Evolutionary conservation across 2,329 filamentous ascomycete species (phyloP), one percentile per base, ranked within the genome.

Genomic region (Penicillium brasilianum): DNA sequence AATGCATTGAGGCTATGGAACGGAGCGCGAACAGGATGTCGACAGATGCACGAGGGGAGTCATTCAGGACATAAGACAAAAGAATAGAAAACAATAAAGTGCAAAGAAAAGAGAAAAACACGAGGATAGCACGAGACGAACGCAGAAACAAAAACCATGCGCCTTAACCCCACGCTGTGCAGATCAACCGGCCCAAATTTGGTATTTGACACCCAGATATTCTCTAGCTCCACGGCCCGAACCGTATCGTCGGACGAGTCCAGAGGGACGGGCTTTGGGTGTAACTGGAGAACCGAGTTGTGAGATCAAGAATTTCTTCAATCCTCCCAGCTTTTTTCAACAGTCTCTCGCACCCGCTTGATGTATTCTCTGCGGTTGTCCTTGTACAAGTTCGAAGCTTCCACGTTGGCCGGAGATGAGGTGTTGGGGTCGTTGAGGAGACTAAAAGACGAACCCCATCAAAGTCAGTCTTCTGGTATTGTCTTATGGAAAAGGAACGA

Each of bases 261-360:
- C 18, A 20, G 22, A 49, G 34, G 36, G 20, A 49, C 44, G 16
- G 36, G 28, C 36, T 46, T 16, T 20, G 22, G 16, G 14, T 4
- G 25, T 48, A 34, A 32, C 37, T 50, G 11, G 50, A 22, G 28
- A 43, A 9, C 36, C 22, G 6, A 22, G 37, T 54, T 28, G 16
- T 43, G 37, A 20, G 2, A 20, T 36, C 13, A 51, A 25, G 18
- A 36, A 10, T 11, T 39, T n/a, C 37, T 13, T 25, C 76, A 96
- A 73, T 97, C 94, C 66, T 98, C 95, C 95, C 95, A 99, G 82
- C 94, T 98, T 87, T 97, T 98, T 84, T 99, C 95, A 16, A 99
- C 95, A 0, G 94, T 97, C 82, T 98, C 95, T 51, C 93, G 85
- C 46, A 99, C 95, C 18, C 93, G 85, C 83, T 99, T 99, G 28